Conservation (phyloP, 2,329 filamentous ascomycete species). For the Alternaria infectoria region DNA sequence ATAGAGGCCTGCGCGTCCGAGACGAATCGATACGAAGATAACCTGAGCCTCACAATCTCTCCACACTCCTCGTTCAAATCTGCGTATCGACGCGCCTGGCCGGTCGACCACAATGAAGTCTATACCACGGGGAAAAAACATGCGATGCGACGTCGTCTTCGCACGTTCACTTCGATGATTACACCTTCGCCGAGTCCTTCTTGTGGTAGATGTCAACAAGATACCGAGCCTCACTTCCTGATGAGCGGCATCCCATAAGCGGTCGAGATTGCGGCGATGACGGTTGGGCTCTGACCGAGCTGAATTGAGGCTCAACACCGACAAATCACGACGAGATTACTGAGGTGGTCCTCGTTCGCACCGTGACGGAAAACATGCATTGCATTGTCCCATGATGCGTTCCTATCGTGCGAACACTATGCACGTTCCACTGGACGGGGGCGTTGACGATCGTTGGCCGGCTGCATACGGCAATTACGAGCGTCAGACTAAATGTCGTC, state of each 20-base stretch:
- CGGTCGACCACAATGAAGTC: background rate
- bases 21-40: background rate
- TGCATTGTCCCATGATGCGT: background rate
- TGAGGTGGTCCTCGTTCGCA: background rate
- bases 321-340: background rate
- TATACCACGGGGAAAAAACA: background rate
- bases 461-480: background rate
- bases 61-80: background rate
- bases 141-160: background rate
- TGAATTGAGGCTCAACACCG: background rate
- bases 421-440: background rate
- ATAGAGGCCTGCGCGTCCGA: background rate
- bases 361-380: background rate
- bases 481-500: background rate
- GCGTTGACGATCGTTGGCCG: background rate
- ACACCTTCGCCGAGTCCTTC: background rate
- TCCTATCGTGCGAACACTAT: background rate
- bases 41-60: background rate
- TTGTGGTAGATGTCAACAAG: background rate
- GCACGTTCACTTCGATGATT: background rate
- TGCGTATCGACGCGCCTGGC: background rate
- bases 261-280: background rate
- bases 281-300: background rate
- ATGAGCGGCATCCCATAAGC: background rate
- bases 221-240: background rate